Evolutionary conservation across 257 asterid genomes (phyloP).

Genomic region (Petunia secreta): DNA sequence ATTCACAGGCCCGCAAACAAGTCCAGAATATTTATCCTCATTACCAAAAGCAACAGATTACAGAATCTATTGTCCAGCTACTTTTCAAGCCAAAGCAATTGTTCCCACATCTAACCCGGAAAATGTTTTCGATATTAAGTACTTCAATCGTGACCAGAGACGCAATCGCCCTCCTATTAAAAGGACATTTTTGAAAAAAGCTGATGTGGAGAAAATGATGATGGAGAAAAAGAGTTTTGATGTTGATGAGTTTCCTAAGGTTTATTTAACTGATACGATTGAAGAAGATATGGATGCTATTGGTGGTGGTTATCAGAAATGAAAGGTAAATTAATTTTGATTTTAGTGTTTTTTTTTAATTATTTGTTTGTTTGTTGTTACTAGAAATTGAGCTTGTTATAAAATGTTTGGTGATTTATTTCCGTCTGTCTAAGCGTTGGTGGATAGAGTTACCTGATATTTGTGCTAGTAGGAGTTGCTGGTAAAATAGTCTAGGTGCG

Average conservation of each 20-base stretch:
- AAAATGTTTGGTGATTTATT: slow-evolving; percentile 7
- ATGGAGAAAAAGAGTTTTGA: slow-evolving; percentile 67
- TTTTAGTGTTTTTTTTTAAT: background rate
- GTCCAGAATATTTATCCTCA: slow-evolving; percentile 59
- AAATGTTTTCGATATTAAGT: slow-evolving; percentile 91
- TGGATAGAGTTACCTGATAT: background rate
- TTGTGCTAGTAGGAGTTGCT: background rate
- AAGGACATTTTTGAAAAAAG: slow-evolving; percentile 74
- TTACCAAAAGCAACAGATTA: slow-evolving; percentile 87
- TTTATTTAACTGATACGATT: slow-evolving; percentile 63
- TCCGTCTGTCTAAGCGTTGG: background rate
- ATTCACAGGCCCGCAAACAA: slow-evolving; percentile 68
- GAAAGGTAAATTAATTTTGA: slow-evolving; percentile 35
- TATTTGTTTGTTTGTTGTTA: background rate
- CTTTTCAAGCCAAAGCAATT: slow-evolving; percentile 58
- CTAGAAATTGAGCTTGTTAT: background rate
- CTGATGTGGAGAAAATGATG: slow-evolving; percentile 79
- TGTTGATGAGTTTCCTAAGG: slow-evolving; percentile 65
- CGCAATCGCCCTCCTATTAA: slow-evolving; percentile 84
- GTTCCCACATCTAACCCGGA: slow-evolving; percentile 82
- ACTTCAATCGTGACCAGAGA: slow-evolving; percentile 85
- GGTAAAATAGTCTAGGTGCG: background rate
- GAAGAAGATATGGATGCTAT: slow-evolving; percentile 65
- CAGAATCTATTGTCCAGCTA: slow-evolving; percentile 80
- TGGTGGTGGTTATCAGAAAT: slow-evolving; percentile 84